Percentiles rank a stretch among this genome's conserved stretches.
phyloP scores from a whole-genome alignment of 352 stramenopile species.

The Globisporangium alternatum region DNA sequence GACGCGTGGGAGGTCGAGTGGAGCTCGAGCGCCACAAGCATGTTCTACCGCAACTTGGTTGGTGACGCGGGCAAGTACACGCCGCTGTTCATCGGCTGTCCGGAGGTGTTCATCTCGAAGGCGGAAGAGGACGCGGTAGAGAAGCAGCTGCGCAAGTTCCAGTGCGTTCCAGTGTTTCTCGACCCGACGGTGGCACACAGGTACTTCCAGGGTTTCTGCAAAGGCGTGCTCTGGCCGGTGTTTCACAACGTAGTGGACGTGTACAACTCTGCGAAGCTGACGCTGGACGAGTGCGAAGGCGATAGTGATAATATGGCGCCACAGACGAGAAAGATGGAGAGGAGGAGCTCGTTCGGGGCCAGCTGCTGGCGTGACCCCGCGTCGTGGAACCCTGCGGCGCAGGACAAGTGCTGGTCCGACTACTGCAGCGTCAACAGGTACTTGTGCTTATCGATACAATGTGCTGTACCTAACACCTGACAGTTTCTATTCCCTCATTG shows the following conservation, averaged over 20 bases:
- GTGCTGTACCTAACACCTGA: not conserved
- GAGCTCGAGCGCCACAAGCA: constrained; percentile 68
- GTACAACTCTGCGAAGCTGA: constrained; percentile 84
- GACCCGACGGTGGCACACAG: constrained; percentile 80
- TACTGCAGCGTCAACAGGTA: constrained; percentile 76
- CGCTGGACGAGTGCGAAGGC: constrained; percentile 39
- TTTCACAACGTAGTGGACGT: constrained; percentile 98
- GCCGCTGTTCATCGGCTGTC: constrained; percentile 70
- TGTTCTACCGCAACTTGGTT: constrained; percentile 78
- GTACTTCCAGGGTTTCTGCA: constrained; percentile 95
- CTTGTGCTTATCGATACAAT: not conserved
- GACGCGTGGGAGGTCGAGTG: constrained; percentile 61
- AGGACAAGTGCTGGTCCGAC: constrained; percentile 75
- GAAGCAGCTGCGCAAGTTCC: constrained; percentile 80
- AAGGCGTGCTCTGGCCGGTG: constrained; percentile 96
- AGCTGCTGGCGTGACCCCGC: constrained; percentile 53
- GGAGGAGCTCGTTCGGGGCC: constrained; percentile 6
- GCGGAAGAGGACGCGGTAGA: constrained; percentile 64
- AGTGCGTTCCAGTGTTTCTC: constrained; percentile 96
- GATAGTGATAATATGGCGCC: not conserved
- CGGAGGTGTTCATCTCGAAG: constrained; percentile 65
- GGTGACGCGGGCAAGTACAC: constrained; percentile 43
- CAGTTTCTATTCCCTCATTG: not conserved
- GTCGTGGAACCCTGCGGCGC: constrained; percentile 77
- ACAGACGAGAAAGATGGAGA: not conserved